phyloP scores from a whole-genome alignment of 805 yeast species.

The Sporopachydermia quercuum region DNA sequence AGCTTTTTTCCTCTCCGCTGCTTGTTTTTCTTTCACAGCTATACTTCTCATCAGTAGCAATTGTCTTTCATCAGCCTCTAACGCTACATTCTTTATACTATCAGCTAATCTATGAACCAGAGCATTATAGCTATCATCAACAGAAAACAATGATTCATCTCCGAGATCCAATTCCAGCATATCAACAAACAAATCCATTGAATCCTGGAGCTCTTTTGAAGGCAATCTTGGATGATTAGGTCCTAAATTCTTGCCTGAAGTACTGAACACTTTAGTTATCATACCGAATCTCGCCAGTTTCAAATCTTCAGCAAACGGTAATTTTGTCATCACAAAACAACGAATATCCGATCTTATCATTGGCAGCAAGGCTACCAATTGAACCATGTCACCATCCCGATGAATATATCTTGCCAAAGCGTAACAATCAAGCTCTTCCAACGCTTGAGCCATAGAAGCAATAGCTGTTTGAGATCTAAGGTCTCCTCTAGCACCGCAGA shows the following conservation, averaged over 20 bases:
- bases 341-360: constrained; percentile 15
- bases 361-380: constrained; percentile 43
- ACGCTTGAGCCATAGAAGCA: constrained; percentile 34
- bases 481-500: constrained; percentile 28
- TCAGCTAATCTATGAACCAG: constrained; percentile 11
- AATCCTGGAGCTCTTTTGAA: constrained; percentile 30
- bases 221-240: constrained; percentile 10
- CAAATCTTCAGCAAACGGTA: constrained; percentile 70
- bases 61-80: constrained; percentile 17
- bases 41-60: constrained; percentile 15
- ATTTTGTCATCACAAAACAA: constrained; percentile 30
- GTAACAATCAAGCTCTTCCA: constrained; percentile 30
- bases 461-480: constrained; percentile 27
- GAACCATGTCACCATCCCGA: constrained; percentile 19
- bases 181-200: constrained; percentile 26
- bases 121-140: constrained; percentile 18
- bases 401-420: constrained; percentile 54
- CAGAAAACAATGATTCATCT: constrained; percentile 9
- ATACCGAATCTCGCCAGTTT: constrained; percentile 38
- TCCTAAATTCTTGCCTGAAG: constrained; percentile 15
- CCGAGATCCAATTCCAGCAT: constrained; percentile 8
- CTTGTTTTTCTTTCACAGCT: constrained; percentile 10
- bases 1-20: constrained; percentile 4
- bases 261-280: constrained; percentile 21
- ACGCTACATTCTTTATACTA: constrained; percentile 17